Conservation (phyloP, 495 filamentous ascomycete species). For the Physcia stellaris region DNA sequence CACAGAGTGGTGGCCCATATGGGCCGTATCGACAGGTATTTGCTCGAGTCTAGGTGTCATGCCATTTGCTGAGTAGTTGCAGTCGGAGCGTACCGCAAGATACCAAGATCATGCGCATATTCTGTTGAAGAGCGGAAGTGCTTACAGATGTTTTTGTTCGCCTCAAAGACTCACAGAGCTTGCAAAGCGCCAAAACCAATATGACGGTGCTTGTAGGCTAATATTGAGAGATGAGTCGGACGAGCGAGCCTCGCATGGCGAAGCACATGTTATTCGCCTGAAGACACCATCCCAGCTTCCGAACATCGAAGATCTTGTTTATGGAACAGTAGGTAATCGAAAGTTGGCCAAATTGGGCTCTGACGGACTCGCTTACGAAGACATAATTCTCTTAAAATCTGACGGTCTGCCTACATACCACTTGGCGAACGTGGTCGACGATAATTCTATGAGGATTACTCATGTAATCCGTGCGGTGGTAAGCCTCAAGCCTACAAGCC, state of each 20-base stretch:
- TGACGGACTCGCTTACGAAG: conserved; percentile 38
- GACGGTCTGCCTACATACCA: conserved; percentile 93
- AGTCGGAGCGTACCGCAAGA: conserved; percentile 70
- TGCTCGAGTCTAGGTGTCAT: conserved; percentile 63
- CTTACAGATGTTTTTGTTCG: conserved; percentile 89
- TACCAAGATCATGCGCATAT: conserved; percentile 59
- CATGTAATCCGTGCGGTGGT: conserved; percentile 84
- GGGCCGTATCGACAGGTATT: conserved; percentile 77
- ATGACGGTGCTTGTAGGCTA: conserved; percentile 62
- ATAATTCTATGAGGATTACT: conserved; percentile 86
- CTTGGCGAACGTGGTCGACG: conserved; percentile 92
- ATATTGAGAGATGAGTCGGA: conserved; percentile 56
- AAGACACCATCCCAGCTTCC: conserved; percentile 45
- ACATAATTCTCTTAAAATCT: conserved; percentile 76
- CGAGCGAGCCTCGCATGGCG: conserved; percentile 48
- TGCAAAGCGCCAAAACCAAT: conserved; percentile 49
- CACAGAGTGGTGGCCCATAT: conserved; percentile 60
- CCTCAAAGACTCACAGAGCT: conserved; percentile 51
- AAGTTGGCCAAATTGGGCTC: conserved; percentile 12
- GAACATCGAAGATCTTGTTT: conserved; percentile 60
- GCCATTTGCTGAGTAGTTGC: conserved; percentile 40
- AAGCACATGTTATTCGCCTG: conserved; percentile 67
- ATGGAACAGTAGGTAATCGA: conserved; percentile 38
- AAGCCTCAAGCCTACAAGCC: conserved; percentile 17
- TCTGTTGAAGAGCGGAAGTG: conserved; percentile 56